Base-by-base conservation (phyloP, 371 early-diverging fungal genomes). In the Lichtheimia hyalospora region DNA sequence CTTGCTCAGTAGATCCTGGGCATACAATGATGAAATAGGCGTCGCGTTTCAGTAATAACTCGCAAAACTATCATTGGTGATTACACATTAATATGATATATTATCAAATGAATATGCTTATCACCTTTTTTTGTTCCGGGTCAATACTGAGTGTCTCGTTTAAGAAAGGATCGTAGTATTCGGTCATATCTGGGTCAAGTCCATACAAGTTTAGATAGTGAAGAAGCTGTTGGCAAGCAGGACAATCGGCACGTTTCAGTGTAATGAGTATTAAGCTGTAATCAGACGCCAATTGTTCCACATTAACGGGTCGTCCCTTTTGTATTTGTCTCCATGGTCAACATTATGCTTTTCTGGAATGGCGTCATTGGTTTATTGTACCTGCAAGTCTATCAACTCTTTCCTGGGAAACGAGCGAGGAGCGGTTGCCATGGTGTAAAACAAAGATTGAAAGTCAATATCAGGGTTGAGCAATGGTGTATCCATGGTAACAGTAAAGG, bases 11-110 rank as follows among this genome's bases (percentile, higher is more conserved):
- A n/a, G 61, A 50, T 8, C 79, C 79, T 23, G 79, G 79, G 40
- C 79, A 79, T 8, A 79, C 28, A 14, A 75, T 57, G 23, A 79
- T 64, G 49, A 69, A 79, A 49, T 79, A 75, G 5, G 79, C 71
- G 49, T 79, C 79, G 8, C 63, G 52, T 51, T 62, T 60, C 49
- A 79, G 51, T n/a, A 79, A 52, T 3, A 68, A 27, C 12, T 62
- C 61, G 57, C 63, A 73, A 40, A 72, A 68, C 79, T 79, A 46
- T 21, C 2, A 57, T 49, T 28, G 54, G 43, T 41, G 42, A n/a
- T 13, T 25, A 28, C 16, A 59, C 6, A 21, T 27, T n/a, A 54
- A 43, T 28, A 40, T 54, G 0, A 2, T 4, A 12, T 27, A n/a
- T 16, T 15, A 21, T 34, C 28, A 39, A 23, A 52, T 15, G 5